These are phyloP conservation scores for Trichosanthes cucumerina DNA, from an alignment of 306 rosid genomes.

Conservation along the genomic window DNA sequence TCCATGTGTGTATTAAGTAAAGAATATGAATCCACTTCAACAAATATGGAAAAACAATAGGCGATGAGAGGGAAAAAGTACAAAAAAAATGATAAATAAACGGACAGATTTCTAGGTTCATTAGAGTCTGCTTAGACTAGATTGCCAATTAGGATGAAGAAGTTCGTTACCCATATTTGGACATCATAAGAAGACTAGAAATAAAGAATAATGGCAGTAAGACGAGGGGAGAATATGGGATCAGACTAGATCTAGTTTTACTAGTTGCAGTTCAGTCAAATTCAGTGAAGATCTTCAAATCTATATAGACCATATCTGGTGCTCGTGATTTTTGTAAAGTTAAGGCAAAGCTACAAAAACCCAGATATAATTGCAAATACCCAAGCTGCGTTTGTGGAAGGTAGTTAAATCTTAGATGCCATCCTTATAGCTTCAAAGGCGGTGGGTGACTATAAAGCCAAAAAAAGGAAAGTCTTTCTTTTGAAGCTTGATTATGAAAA, in stretches of 20 bases:
- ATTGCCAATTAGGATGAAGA: neutral
- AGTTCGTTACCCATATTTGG: neutral
- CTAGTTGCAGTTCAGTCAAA: neutral
- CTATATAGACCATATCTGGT: neutral
- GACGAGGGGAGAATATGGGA: neutral
- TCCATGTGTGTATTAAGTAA: neutral
- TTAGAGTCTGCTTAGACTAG: neutral
- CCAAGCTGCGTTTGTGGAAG: too few species aligned
- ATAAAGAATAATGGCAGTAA: neutral
- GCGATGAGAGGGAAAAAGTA: neutral
- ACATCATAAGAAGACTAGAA: neutral
- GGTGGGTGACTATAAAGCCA: too few species aligned
- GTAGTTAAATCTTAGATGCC: too few species aligned
- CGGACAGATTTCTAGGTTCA: neutral
- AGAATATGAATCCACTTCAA: neutral
- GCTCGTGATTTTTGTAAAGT: neutral
- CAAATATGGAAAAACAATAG: neutral
- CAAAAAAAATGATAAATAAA: neutral
- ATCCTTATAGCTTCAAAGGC: too few species aligned
- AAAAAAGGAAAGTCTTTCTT: too few species aligned
- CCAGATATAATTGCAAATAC: too few species aligned
- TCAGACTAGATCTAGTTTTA: neutral
- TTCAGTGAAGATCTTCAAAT: neutral
- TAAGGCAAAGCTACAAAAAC: neutral
- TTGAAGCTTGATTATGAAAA: too few species aligned